phyloP scores from a whole-genome alignment of 2,329 filamentous ascomycete genomes.

The Botrytis aclada region DNA sequence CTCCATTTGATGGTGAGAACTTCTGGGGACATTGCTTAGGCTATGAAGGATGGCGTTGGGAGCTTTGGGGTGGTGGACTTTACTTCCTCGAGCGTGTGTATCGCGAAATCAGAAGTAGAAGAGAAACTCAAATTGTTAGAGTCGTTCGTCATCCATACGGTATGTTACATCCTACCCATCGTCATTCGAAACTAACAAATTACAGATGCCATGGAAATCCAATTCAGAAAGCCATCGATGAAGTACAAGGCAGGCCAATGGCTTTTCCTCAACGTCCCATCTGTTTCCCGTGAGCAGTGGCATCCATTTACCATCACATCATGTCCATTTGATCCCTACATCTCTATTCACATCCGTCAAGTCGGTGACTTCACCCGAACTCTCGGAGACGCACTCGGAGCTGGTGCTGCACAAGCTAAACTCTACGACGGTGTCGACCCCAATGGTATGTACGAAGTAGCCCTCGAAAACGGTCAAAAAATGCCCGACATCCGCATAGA shows the following conservation, averaged over 20 bases:
- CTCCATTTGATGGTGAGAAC: conserved; percentile 74
- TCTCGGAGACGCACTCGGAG: conserved; percentile 95
- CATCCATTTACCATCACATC: conserved; percentile 99
- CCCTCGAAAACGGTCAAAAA: conserved; percentile 84
- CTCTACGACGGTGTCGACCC: conserved; percentile 89
- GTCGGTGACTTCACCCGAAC: conserved; percentile 93
- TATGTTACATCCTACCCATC: conserved; percentile 38
- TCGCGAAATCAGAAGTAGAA: conserved; percentile 80
- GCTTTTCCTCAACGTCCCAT: conserved; percentile 92
- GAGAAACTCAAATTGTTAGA: conserved; percentile 84
- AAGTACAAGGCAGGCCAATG: conserved; percentile 98
- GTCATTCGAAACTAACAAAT: conserved; percentile 34
- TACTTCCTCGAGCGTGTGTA: conserved; percentile 88
- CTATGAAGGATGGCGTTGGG: conserved; percentile 97
- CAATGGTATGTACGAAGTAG: conserved; percentile 97
- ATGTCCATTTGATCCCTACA: conserved; percentile 91
- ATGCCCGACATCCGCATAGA: conserved; percentile 92
- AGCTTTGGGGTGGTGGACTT: conserved; percentile 78
- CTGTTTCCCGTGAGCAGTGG: conserved; percentile 88
- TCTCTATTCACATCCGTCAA: conserved; percentile 92
- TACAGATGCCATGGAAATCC: conserved; percentile 88
- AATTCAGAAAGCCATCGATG: conserved; percentile 95
- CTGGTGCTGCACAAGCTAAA: conserved; percentile 80
- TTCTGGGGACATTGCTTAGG: conserved; percentile 95
- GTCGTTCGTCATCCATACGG: conserved; percentile 95